Percentiles rank a stretch among this genome's conserved stretches.
These are phyloP conservation scores for Albugo candida DNA, from an alignment of 352 stramenopile species.

Conservation along the genomic window DNA sequence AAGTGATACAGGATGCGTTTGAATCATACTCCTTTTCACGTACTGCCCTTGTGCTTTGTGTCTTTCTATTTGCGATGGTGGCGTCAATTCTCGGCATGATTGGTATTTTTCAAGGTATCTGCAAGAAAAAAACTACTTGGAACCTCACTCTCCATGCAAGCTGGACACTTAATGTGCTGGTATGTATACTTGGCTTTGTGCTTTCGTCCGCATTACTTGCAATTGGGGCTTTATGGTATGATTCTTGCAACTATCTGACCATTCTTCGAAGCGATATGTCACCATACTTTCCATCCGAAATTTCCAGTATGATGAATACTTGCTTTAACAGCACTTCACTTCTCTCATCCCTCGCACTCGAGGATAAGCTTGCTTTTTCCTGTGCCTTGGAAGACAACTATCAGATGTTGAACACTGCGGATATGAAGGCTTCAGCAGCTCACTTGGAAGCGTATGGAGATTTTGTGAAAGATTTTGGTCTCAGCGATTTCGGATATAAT, in stretches of 20 bases:
- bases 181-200: conserved; percentile 66
- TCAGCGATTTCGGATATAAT: conserved; percentile 47
- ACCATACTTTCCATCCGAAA: conserved; percentile 38
- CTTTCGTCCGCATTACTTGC: conserved; percentile 46
- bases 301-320: conserved; percentile 35
- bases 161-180: conserved; percentile 45
- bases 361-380: conserved; percentile 28
- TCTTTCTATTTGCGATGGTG: conserved; percentile 57
- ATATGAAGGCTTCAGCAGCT: conserved; percentile 19
- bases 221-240: conserved; percentile 56
- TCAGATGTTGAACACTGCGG: conserved; percentile 15
- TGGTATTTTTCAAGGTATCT: conserved; percentile 55
- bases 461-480: conserved; percentile 24
- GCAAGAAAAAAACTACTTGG: conserved; percentile 48
- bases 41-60: conserved; percentile 45
- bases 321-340: conserved; percentile 56
- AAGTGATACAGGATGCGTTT: conserved; percentile 38
- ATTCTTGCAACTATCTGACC: conserved; percentile 68
- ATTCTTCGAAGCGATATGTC: conserved; percentile 51
- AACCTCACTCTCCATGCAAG: conserved; percentile 59
- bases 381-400: conserved; percentile 50
- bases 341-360: conserved; percentile 29
- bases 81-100: conserved; percentile 39
- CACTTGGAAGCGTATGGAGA: conserved; percentile 23
- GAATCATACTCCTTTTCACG: conserved; percentile 61